These are phyloP conservation scores for Boletus fagicola DNA, from an alignment of 768 basidiomycete genomes.

Conservation along the genomic window DNA sequence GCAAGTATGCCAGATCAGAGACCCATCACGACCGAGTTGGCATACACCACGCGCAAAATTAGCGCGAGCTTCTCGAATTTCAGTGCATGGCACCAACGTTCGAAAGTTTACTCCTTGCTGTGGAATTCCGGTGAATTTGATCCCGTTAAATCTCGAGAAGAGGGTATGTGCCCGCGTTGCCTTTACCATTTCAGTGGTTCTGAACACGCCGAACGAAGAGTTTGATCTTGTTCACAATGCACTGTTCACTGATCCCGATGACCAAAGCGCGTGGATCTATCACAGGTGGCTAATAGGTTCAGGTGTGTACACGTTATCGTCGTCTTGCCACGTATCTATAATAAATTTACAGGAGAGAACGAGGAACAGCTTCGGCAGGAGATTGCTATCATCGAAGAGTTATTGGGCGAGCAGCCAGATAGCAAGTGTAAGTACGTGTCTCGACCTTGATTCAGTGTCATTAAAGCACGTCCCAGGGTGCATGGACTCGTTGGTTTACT, in stretches of 20 bases:
- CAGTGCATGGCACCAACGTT: constrained; percentile 98
- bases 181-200: not conserved
- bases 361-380: constrained; percentile 64
- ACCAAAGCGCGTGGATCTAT: constrained; percentile 98
- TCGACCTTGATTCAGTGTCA: not conserved
- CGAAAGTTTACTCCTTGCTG: constrained; percentile 67
- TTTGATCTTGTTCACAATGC: constrained; percentile 92
- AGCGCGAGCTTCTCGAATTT: constrained; percentile 95
- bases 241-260: constrained; percentile 93
- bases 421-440: constrained; percentile 70
- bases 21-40: constrained; percentile 66
- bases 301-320: constrained; percentile 43
- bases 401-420: constrained; percentile 86
- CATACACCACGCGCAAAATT: constrained; percentile 88
- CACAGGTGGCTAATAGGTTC: constrained; percentile 94
- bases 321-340: not conserved
- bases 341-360: constrained; percentile 51
- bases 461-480: constrained; percentile 61
- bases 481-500: constrained; percentile 87
- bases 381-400: constrained; percentile 74
- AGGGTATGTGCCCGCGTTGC: constrained; percentile 47
- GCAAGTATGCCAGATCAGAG: constrained; percentile 59
- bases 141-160: constrained; percentile 55
- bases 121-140: constrained; percentile 61
- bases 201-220: constrained; percentile 48